Evolutionary conservation across 768 basidiomycete genomes (phyloP).

Genomic region (Lyophyllum atratum): DNA sequence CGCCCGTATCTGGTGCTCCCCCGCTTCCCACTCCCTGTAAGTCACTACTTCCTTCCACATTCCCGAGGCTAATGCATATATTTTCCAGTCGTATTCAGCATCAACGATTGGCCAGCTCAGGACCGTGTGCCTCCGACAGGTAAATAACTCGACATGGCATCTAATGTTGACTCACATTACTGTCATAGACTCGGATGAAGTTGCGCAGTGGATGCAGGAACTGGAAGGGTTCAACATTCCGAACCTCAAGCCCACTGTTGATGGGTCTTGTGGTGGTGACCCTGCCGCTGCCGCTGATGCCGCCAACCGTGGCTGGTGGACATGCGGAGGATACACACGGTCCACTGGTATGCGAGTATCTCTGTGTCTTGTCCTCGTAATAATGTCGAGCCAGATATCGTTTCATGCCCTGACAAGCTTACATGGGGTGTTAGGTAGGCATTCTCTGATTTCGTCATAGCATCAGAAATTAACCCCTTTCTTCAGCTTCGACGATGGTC

Average conservation of each 20-base stretch:
- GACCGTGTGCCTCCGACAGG: constrained; percentile 63
- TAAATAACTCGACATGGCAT: constrained; percentile 26
- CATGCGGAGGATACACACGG: constrained; percentile 75
- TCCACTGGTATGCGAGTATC: constrained; percentile 34
- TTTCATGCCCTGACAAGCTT: constrained; percentile 63
- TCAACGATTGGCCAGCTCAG: constrained; percentile 58
- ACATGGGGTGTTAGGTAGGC: constrained; percentile 74
- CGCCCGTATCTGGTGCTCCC: constrained; percentile 68
- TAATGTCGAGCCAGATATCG: constrained; percentile 48
- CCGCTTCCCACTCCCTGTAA: constrained; percentile 64
- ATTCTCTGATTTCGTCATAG: background rate
- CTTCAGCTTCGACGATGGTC: constrained; percentile 82
- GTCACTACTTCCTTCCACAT: constrained; percentile 20
- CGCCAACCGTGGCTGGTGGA: constrained; percentile 84
- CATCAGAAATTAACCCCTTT: background rate
- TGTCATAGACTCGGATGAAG: constrained; percentile 54
- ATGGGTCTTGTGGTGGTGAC: constrained; percentile 71
- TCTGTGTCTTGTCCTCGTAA: background rate
- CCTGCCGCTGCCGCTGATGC: constrained; percentile 56
- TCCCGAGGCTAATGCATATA: background rate
- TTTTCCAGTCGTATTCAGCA: constrained; percentile 26
- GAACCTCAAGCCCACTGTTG: constrained; percentile 55
- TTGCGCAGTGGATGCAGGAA: constrained; percentile 76
- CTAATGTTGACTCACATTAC: background rate
- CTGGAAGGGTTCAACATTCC: constrained; percentile 74